phyloP scores from a whole-genome alignment of 768 basidiomycete genomes.

The Naganishia friedmannii region DNA sequence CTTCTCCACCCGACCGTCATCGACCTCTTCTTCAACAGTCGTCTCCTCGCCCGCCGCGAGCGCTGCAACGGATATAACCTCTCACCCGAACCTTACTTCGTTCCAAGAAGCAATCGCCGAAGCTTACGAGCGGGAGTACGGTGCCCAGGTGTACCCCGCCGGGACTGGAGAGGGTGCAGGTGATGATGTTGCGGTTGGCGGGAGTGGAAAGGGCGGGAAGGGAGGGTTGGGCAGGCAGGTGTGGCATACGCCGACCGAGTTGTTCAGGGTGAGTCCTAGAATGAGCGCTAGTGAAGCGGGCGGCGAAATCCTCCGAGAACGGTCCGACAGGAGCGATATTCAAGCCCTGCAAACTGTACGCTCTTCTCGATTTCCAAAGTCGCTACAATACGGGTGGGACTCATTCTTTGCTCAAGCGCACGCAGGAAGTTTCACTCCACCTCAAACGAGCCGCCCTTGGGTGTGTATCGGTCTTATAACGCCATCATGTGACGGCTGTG shows the following conservation, averaged over 20 bases:
- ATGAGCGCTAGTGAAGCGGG: no score
- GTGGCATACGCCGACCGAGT: constrained; percentile 97
- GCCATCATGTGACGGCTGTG: no score
- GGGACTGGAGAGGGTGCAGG: constrained; percentile 55
- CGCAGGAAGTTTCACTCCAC: no score
- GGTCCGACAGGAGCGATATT: neutral
- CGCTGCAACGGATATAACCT: constrained; percentile 57
- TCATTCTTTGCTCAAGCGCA: no score
- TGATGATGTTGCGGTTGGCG: constrained; percentile 53
- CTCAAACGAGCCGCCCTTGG: no score
- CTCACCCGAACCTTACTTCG: constrained; percentile 65
- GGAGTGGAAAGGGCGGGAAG: constrained; percentile 17
- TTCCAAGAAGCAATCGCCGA: constrained; percentile 79
- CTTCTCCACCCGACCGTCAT: constrained; percentile 55
- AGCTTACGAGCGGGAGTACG: constrained; percentile 59
- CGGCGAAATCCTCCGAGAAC: neutral
- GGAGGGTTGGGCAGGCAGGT: constrained; percentile 65
- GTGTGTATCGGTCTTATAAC: no score
- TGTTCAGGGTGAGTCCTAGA: constrained; percentile 81
- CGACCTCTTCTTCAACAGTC: constrained; percentile 42
- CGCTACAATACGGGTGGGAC: no score
- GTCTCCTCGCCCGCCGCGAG: no score
- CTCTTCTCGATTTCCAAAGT: no score
- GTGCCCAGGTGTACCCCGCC: constrained; percentile 59
- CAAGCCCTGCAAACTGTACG: no score